Conservation (phyloP, 108 stramenopile genomes). For the Schizochytrium sp. region DNA sequence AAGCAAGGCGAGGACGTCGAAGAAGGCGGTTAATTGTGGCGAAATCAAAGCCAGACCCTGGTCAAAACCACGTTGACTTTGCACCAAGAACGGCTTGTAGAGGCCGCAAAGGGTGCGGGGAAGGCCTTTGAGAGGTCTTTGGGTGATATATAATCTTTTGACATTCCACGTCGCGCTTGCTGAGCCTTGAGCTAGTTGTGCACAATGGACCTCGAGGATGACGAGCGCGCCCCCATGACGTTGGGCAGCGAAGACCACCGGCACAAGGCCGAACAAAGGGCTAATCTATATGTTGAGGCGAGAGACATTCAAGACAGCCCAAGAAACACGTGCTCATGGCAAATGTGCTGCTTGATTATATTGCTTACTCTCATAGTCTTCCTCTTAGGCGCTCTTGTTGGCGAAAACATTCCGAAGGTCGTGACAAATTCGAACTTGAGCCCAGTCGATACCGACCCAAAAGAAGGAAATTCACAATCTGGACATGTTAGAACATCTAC, state of each 20-base stretch:
- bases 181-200: neutral
- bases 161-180: too few relatives aligned
- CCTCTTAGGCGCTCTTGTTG: slow-evolving; percentile 32
- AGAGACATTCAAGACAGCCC: neutral
- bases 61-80: too few relatives aligned
- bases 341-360: neutral
- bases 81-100: too few relatives aligned
- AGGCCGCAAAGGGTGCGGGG: too few relatives aligned
- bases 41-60: too few relatives aligned
- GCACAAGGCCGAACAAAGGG: neutral
- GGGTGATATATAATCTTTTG: too few relatives aligned
- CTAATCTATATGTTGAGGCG: neutral
- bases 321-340: neutral
- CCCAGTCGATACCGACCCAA: too few relatives aligned
- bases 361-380: neutral
- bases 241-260: neutral
- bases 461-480: neutral
- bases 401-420: slow-evolving; percentile 19
- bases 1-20: too few relatives aligned
- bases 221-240: neutral
- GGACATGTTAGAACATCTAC: neutral
- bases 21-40: too few relatives aligned
- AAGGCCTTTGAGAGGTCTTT: too few relatives aligned
- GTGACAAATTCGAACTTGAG: neutral
- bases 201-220: neutral